Base-by-base conservation (phyloP, 495 filamentous ascomycete species). In the Penicillium cinerascens region DNA sequence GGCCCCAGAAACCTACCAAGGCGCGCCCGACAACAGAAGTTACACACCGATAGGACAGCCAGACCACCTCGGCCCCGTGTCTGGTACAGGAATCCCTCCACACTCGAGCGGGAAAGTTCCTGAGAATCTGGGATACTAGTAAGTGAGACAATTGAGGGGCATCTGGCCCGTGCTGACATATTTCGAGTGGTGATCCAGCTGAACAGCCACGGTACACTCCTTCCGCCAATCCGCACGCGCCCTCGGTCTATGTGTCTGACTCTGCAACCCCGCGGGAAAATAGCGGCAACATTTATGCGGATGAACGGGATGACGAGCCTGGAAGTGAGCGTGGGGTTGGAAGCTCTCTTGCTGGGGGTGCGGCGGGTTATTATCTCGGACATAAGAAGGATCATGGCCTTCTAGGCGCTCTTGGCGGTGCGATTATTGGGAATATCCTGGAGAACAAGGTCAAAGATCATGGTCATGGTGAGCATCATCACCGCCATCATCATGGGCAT, bases 341-440 rank as follows among this genome's bases (percentile, higher is more conserved):
- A 15, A 67, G 75, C 15, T 61, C 73, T 0, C 56, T 80, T 2
- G 65, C 67, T 26, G 78, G 78, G 21, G 78, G 77, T 36, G 66
- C 71, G 23, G 68, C 77, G 3, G 78, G 78, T 9, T 73, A 74
- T 29, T 77, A 69, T 48, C 53, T 73, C 0, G 78, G 77, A 1
- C 70, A 74, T 37, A 76, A 79, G 60, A 68, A 66, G 25, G 63
- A 70, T 2, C 78, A 81, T 57, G 75, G 74, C 0, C 48, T 81
- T 2, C 49, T 81, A 20, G 78, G 78, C 20, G 71, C 78, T 16
- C 56, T 80, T 26, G 75, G 74, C 6, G 78, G 78, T 41, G 78
- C 78, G 0, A 60, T 82, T 15, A 44, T 74, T 4, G 78, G 78
- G 2, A 79, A 73, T 45, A 66, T 75, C 8, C 4, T 78, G 1